phyloP scores from a whole-genome alignment of 106 monocot species.

The Allium sativum region DNA sequence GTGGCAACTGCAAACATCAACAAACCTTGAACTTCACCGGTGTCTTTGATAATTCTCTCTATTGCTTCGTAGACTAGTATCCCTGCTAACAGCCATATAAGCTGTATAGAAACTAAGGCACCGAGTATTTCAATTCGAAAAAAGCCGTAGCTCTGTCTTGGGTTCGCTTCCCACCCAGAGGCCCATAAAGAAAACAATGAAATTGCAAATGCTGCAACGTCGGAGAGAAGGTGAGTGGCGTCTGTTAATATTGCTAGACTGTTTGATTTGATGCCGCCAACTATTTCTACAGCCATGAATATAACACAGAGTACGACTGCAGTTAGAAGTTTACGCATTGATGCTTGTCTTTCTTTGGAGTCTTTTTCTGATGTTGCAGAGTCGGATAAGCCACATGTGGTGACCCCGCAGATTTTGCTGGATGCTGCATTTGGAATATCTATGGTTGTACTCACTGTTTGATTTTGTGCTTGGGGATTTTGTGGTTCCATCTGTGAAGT shows the following conservation, averaged over 20 bases:
- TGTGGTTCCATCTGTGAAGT: conserved; percentile 33
- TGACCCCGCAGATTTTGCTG: conserved; percentile 28
- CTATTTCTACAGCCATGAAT: conserved; percentile 53
- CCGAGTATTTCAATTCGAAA: conserved; percentile 72
- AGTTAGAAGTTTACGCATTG: conserved; percentile 44
- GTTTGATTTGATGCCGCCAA: conserved; percentile 67
- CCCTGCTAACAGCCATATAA: conserved; percentile 60
- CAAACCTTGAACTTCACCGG: conserved; percentile 43
- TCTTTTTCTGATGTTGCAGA: conserved; percentile 21
- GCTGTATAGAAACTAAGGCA: conserved; percentile 55
- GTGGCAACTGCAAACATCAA: conserved; percentile 56
- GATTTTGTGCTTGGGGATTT: conserved; percentile 1
- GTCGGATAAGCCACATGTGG: conserved; percentile 44
- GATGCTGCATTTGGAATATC: background rate
- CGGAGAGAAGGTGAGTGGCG: conserved; percentile 73
- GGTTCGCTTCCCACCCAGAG: conserved; percentile 62
- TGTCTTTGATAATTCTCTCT: conserved; percentile 24
- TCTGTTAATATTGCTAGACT: conserved; percentile 74
- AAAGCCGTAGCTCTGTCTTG: conserved; percentile 56
- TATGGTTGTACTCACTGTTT: conserved; percentile 13
- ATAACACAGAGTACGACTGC: conserved; percentile 46
- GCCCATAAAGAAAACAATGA: conserved; percentile 70
- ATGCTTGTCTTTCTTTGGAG: conserved; percentile 29
- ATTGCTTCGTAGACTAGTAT: conserved; percentile 55
- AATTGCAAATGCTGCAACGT: conserved; percentile 59